Conservation (phyloP, 306 rosid genomes). For the Betula pendula region DNA sequence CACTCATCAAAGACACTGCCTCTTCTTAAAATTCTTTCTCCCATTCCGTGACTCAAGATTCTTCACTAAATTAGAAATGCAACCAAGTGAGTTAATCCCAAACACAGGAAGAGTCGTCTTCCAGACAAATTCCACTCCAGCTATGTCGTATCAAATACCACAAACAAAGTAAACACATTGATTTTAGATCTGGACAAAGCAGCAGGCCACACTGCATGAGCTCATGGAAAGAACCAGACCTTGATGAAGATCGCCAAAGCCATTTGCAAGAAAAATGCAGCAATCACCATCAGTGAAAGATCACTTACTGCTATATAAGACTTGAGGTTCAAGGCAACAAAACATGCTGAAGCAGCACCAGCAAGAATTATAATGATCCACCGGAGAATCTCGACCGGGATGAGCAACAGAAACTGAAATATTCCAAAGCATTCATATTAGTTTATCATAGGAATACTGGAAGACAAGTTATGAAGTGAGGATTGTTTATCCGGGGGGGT, state of each 20-base stretch:
- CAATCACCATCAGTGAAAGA: slow-evolving; percentile 53
- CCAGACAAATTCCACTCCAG: slow-evolving; percentile 4
- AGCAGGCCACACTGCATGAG: slow-evolving; percentile 9
- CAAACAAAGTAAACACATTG: slow-evolving; percentile 18
- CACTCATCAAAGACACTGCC: not conserved
- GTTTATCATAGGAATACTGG: slow-evolving; percentile 15
- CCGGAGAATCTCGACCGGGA: slow-evolving; percentile 80
- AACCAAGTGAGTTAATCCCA: slow-evolving; percentile 18
- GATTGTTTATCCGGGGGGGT: not conserved
- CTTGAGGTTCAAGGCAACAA: slow-evolving; percentile 77
- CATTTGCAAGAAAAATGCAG: slow-evolving; percentile 84
- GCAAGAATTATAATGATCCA: slow-evolving; percentile 70
- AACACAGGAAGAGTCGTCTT: slow-evolving; percentile 7
- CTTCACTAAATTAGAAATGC: slow-evolving; percentile 8
- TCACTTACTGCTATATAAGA: slow-evolving; percentile 54
- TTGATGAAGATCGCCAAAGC: slow-evolving; percentile 90
- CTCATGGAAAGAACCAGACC: slow-evolving; percentile 94
- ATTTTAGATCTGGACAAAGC: slow-evolving; percentile 16
- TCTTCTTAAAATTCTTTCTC: not conserved
- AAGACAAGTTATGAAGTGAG: slow-evolving; percentile 4
- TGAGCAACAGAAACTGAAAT: slow-evolving; percentile 78
- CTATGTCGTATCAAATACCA: not conserved
- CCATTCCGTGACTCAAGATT: not conserved
- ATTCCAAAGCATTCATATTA: slow-evolving; percentile 29
- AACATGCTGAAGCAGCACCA: slow-evolving; percentile 84